Conservation (phyloP, 164 flowering plant species). For the Magnolia officinalis region DNA sequence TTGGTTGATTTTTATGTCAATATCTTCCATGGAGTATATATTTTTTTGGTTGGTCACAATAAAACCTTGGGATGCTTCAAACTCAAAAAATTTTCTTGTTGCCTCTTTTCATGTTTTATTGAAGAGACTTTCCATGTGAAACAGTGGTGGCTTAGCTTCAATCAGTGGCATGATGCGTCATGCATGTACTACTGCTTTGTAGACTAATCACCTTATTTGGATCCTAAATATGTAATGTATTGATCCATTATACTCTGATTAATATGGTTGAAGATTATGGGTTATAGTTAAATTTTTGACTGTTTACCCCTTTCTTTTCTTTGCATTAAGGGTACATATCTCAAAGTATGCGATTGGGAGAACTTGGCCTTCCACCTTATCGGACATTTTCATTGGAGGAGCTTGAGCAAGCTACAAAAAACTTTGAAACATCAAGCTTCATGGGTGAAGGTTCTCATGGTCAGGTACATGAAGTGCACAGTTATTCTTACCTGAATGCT, state of each 20-base stretch:
- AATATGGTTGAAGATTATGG: neutral
- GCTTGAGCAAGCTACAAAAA: constrained; percentile 79
- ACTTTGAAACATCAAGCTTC: constrained; percentile 66
- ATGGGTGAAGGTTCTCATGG: constrained; percentile 90
- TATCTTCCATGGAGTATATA: no score
- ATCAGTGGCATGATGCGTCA: no score
- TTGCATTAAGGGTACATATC: constrained; percentile 65
- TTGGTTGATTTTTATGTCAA: no score
- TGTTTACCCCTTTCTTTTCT: neutral
- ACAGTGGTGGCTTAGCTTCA: no score
- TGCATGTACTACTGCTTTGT: no score
- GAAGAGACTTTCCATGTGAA: no score
- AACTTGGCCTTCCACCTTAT: constrained; percentile 79
- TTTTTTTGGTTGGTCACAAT: no score
- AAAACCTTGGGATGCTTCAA: no score
- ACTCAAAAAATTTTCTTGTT: no score
- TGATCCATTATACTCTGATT: neutral
- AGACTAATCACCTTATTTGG: no score
- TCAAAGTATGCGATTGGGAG: constrained; percentile 73
- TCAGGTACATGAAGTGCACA: constrained; percentile 44
- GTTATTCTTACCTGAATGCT: neutral
- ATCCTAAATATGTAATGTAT: neutral
- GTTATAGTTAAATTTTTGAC: neutral
- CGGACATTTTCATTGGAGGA: constrained; percentile 82
- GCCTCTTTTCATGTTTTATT: no score